Evolutionary conservation across 2,329 filamentous ascomycete species (phyloP), one percentile per base, ranked within the genome.

Genomic region (Reticulascus tulasneorum): DNA sequence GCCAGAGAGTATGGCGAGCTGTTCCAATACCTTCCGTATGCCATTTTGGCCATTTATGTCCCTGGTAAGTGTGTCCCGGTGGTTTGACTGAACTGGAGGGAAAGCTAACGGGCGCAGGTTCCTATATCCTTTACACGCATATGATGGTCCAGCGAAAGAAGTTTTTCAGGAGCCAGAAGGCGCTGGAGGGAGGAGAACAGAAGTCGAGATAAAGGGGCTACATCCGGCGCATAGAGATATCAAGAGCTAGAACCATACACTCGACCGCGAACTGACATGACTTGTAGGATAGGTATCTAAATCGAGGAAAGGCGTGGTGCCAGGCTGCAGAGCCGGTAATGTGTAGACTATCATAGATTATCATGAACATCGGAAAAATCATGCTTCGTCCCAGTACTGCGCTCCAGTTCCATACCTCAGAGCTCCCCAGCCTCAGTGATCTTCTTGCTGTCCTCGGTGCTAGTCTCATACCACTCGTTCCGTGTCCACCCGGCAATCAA

Each of bases 61-160:
- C 89, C 89, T 28, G 84, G 86, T 85, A 67, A 56, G 79, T 71
- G 34, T 9, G 24, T 23, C 37, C 21, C 23, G 38, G 26, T 30
- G 6, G 13, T 46, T 13, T 19, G 25, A 13, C 13, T 15, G 2
- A 4, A 7, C 18, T 7, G 9, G 22, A 17, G 11, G 21, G 7
- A 18, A 15, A 16, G 27, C 16, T 38, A 19, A 32, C 19, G n/a
- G 2, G 9, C 3, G 12, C 23, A 67, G 84, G 87, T 67, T 54
- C 86, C 5, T 94, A 93, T 53, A 75, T 94, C 37, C 65, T 97
- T 39, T 97, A 93, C 58, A 88, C 86, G 16, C 86, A 98, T 63
- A 97, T 98, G 93, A 86, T 97, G 72, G 73, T 74, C 44, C 93
- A 98, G 73, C 75, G 91, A 50, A 74, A 78, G 48, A 94, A 88